Conservation (phyloP, 2,329 filamentous ascomycete species). For the Botrytis cinerea region DNA sequence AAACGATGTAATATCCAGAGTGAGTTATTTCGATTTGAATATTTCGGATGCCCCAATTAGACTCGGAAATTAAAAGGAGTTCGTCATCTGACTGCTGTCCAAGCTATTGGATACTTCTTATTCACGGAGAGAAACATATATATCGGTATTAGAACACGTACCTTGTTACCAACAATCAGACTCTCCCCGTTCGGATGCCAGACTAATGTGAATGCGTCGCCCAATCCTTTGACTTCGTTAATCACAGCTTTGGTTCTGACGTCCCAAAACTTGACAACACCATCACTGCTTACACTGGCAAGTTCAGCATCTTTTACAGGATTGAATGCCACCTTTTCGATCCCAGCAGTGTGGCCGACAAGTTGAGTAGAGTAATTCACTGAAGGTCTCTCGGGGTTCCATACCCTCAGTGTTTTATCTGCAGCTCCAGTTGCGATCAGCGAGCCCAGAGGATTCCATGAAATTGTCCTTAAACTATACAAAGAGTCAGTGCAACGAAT, state of each 20-base stretch:
- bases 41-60: not conserved
- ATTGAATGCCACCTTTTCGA: constrained; percentile 79
- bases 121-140: not conserved
- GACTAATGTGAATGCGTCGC: constrained; percentile 68
- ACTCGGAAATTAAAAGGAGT: not conserved
- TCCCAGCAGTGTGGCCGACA: constrained; percentile 63
- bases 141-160: constrained; percentile 46
- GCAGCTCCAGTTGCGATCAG: constrained; percentile 79
- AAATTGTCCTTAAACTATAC: constrained; percentile 72
- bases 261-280: constrained; percentile 78
- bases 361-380: constrained; percentile 76
- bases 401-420: constrained; percentile 72
- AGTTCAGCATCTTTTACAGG: constrained; percentile 75
- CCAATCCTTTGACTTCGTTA: constrained; percentile 67
- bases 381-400: constrained; percentile 77
- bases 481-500: not conserved
- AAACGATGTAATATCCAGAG: not conserved
- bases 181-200: constrained; percentile 73
- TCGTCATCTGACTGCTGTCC: not conserved
- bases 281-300: constrained; percentile 73
- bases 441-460: constrained; percentile 85
- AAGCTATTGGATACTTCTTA: not conserved
- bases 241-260: constrained; percentile 70
- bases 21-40: not conserved
- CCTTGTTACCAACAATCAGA: constrained; percentile 73